Evolutionary conservation across 1,284 basidiomycete genomes (phyloP).

Genomic region (Boletus semigastroideus): DNA sequence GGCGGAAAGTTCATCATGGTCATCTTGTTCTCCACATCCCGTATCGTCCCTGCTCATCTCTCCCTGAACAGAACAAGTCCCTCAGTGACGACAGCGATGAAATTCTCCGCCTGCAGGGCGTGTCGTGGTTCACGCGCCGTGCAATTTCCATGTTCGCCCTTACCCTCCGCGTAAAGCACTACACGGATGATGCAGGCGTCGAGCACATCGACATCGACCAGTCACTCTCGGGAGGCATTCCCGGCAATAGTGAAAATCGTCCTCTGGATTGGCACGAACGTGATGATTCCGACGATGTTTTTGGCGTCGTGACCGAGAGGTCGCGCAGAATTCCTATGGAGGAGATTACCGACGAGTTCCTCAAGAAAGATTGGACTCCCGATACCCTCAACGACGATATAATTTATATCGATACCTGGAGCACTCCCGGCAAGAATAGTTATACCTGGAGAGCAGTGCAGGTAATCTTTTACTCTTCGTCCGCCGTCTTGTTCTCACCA

Average conservation of each 20-base stretch:
- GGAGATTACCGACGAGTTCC: slow-evolving; percentile 49
- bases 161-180: slow-evolving; percentile 43
- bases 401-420: slow-evolving; percentile 50
- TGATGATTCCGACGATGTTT: slow-evolving; percentile 41
- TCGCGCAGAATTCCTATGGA: slow-evolving; percentile 48
- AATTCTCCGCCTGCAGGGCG: slow-evolving; percentile 50
- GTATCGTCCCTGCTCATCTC: slow-evolving; percentile 1
- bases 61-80: slow-evolving; percentile 28
- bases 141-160: slow-evolving; percentile 42
- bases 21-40: slow-evolving; percentile 1
- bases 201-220: slow-evolving; percentile 50
- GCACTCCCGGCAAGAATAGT: slow-evolving; percentile 52
- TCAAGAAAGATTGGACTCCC: slow-evolving; percentile 53
- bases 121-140: slow-evolving; percentile 47
- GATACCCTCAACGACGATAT: slow-evolving; percentile 53
- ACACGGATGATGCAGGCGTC: slow-evolving; percentile 40
- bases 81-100: slow-evolving; percentile 47
- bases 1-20: slow-evolving; percentile 46
- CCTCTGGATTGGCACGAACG: slow-evolving; percentile 41
- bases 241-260: slow-evolving; percentile 42
- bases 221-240: slow-evolving; percentile 43
- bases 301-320: slow-evolving; percentile 46
- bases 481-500: slow-evolving; percentile 3
- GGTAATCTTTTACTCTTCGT: slow-evolving; percentile 34
- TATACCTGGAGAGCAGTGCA: slow-evolving; percentile 56